These are phyloP conservation scores for Pseudogymnoascus sp. DNA, from an alignment of 2,329 filamentous ascomycete species.

Conservation along the genomic window DNA sequence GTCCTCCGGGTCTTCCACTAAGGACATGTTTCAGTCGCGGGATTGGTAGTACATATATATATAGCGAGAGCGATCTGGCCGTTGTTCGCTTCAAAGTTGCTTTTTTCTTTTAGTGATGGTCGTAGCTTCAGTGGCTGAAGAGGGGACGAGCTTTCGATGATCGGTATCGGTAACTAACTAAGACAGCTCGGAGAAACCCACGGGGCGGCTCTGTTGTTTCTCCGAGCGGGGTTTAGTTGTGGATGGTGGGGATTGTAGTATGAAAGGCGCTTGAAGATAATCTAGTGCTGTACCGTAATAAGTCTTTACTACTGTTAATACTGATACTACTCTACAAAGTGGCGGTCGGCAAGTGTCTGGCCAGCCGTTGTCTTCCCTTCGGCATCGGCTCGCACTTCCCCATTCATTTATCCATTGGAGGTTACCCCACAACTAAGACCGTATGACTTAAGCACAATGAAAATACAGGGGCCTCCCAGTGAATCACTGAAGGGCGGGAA, in stretches of 20 bases:
- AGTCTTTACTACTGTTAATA: too few species aligned
- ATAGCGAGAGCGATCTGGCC: neutral
- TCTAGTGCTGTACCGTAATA: neutral
- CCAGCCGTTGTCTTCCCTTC: neutral
- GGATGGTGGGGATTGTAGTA: neutral
- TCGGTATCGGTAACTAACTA: neutral
- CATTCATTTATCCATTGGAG: conserved; percentile 1
- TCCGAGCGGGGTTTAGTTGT: neutral
- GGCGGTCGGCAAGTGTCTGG: neutral
- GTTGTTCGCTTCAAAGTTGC: neutral
- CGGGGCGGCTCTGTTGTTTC: neutral
- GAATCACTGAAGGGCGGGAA: neutral
- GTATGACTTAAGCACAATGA: neutral
- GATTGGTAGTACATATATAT: neutral
- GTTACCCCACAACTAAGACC: conserved; percentile 3
- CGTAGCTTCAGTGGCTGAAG: neutral
- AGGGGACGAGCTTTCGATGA: neutral
- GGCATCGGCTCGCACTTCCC: neutral
- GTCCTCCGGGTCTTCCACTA: neutral
- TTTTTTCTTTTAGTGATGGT: neutral
- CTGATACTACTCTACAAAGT: neutral
- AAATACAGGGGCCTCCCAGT: neutral
- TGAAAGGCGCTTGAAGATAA: neutral
- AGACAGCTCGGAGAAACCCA: too few species aligned
- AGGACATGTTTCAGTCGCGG: neutral